Conservation (phyloP, 2,329 filamentous ascomycete genomes). For the Tolypocladium album region DNA sequence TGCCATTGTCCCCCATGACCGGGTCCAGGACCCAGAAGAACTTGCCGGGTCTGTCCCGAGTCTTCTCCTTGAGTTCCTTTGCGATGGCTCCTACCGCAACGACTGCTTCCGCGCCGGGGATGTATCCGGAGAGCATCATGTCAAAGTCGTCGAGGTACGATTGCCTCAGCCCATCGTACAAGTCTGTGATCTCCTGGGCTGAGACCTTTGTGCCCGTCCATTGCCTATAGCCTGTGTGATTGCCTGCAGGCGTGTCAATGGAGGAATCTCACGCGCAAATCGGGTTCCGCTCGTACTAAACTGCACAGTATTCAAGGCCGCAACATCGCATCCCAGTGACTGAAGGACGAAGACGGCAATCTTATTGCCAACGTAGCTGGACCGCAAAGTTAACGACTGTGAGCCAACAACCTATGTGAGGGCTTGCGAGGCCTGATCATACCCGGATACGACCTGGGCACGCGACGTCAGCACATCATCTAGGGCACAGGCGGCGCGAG, state of each 20-base stretch:
- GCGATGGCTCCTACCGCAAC: constrained; percentile 77
- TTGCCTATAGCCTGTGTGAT: constrained; percentile 87
- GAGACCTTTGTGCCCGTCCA: constrained; percentile 76
- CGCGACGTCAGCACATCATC: background rate
- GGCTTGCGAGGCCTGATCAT: background rate
- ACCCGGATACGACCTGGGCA: constrained; percentile 33
- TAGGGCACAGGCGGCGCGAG: background rate
- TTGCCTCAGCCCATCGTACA: constrained; percentile 77
- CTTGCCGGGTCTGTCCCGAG: constrained; percentile 50
- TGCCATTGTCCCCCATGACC: constrained; percentile 95
- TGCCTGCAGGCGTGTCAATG: constrained; percentile 47
- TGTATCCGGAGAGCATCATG: constrained; percentile 90
- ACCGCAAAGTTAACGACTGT: background rate
- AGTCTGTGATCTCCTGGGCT: constrained; percentile 69
- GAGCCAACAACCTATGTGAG: background rate
- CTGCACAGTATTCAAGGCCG: constrained; percentile 90
- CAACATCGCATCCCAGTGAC: constrained; percentile 84
- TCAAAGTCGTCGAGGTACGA: constrained; percentile 83
- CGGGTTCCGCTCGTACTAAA: constrained; percentile 58
- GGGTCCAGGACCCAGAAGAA: constrained; percentile 98
- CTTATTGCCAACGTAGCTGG: constrained; percentile 92
- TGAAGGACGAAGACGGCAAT: constrained; percentile 95
- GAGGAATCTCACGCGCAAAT: background rate
- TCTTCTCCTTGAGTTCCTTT: constrained; percentile 62
- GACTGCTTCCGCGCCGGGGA: constrained; percentile 77